Base-by-base conservation (phyloP, 1,284 basidiomycete species). In the Trametes polyzona region DNA sequence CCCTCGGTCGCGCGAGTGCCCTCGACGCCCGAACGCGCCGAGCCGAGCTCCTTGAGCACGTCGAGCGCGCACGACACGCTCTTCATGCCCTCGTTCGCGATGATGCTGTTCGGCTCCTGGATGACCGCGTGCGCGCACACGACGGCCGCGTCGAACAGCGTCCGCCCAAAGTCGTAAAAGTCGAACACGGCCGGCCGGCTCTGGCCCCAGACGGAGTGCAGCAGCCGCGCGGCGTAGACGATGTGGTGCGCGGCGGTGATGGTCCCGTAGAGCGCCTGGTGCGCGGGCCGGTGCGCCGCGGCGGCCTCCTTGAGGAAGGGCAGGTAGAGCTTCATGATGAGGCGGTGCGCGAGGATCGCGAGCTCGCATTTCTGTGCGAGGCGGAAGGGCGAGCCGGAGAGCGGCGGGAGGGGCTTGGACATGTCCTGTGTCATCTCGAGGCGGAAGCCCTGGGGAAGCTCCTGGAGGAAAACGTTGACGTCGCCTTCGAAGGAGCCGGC, bases 321-420 rank as follows among this genome's bases (percentile, higher is more conserved):
- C n/a, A 84, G 67, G 67, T 87, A 90, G 9, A 83, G 74, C 69
- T 83, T 84, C 62, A 90, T 73, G 54, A 88, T 75, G 47, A 88
- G 67, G 39, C 83, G 73, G 57, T 88, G 79, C 5, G 84, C 83
- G 37, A 80, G 74, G 35, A 87, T 79, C 0, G 78, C 77, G 41
- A 90, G 73, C 61, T 87, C 87, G 64, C 78, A 87, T 24, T 78
- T 78, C 63, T 82, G 81, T 7, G 78, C 76, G 47, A 78, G 66
- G 17, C 81, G 71, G 59, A 69, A 51, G 30, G 63, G 63, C 17
- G 67, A 52, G 1, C 67, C 40, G 41, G 59, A 49, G n/a, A 60
- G n/a, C 21, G 64, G 12, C 37, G 65, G 21, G 21, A 59, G 21
- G 21, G 67, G 63, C 40, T 64, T 47, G 19, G 67, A 47, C 50